Base-by-base conservation (phyloP, 192 early-diverging fungal genomes). In the Coemansia sp. region DNA sequence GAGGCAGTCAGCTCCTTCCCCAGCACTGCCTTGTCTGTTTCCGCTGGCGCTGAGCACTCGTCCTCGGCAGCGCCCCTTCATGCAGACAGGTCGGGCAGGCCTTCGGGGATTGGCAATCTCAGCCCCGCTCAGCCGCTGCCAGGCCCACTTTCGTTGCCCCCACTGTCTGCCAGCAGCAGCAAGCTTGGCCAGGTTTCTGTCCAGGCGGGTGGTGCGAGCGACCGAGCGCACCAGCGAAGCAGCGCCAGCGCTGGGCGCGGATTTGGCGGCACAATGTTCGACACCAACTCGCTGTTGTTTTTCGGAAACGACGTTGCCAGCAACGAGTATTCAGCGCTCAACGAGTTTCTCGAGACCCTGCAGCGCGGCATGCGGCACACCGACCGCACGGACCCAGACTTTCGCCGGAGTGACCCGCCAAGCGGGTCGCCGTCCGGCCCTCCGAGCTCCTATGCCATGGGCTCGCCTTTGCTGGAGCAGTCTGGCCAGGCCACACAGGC, bases 281-380 rank as follows among this genome's bases (percentile, higher is more conserved):
- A 63, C 50, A 55, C 31, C 25, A 68, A 60, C 50, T 30, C 66
- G 36, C 18, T 69, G 53, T 55, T 77, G 51, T 18, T 54, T 13
- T 69, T 77, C 31, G 67, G 68, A 11, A 60, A 67, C 40, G 61
- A 73, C 35, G 56, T 77, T 32, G 70, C 68, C 31, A 68, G 65
- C 34, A 63, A 69, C 38, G 70, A 78, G 46, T 70, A 64, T 33
- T 58, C 59, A 3, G 68, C 75, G 17, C 49, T 74, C 14, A 63
- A 61, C 37, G 68, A 76, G 52, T 72, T 80, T 18, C 59, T 70
- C 3, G 59, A 63, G 31, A 63, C 49, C 59, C 49, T 77, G 56
- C 68, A 69, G 73, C 73, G 73, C 36, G 58, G 58, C 13, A 33
- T 61, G 33, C 54, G 51, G 39, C 40, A 54, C 27, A 27, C 49